Evolutionary conservation across 2,329 filamentous ascomycete species (phyloP).

Genomic region (Hypoxylon sp.): DNA sequence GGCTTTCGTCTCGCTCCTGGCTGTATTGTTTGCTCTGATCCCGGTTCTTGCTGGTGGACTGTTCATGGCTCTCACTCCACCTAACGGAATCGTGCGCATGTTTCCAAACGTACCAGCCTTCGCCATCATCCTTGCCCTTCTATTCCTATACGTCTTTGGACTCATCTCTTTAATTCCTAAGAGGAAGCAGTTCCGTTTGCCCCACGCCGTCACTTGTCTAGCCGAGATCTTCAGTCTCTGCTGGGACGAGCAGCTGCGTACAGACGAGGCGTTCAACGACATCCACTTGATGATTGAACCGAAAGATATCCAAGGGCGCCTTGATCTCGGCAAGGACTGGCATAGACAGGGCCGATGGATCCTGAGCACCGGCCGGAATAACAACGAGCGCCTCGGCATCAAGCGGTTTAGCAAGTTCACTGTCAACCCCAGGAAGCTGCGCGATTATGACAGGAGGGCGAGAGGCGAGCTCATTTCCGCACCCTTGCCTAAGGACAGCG

Average conservation of each 20-base stretch:
- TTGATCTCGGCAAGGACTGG: constrained; percentile 69
- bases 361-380: constrained; percentile 61
- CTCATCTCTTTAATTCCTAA: constrained; percentile 73
- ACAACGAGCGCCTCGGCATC: constrained; percentile 52
- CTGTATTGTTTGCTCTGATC: constrained; percentile 72
- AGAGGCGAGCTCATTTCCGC: constrained; percentile 48
- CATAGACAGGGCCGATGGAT: constrained; percentile 68
- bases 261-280: constrained; percentile 80
- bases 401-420: constrained; percentile 52
- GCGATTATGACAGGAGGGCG: constrained; percentile 45
- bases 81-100: constrained; percentile 70
- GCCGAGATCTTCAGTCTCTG: constrained; percentile 85
- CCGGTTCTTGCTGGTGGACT: constrained; percentile 78
- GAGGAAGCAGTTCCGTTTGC: constrained; percentile 74
- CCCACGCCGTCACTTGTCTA: constrained; percentile 79
- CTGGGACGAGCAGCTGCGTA: constrained; percentile 77
- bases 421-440: constrained; percentile 46
- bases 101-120: constrained; percentile 81
- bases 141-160: constrained; percentile 77
- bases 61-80: constrained; percentile 79
- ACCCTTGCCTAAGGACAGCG: constrained; percentile 44
- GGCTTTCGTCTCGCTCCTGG: constrained; percentile 72
- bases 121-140: constrained; percentile 79
- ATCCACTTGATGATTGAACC: constrained; percentile 71
- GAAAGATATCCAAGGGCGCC: constrained; percentile 75